Conservation (phyloP, 2,329 filamentous ascomycete species). For the Chaetomium sp. region DNA sequence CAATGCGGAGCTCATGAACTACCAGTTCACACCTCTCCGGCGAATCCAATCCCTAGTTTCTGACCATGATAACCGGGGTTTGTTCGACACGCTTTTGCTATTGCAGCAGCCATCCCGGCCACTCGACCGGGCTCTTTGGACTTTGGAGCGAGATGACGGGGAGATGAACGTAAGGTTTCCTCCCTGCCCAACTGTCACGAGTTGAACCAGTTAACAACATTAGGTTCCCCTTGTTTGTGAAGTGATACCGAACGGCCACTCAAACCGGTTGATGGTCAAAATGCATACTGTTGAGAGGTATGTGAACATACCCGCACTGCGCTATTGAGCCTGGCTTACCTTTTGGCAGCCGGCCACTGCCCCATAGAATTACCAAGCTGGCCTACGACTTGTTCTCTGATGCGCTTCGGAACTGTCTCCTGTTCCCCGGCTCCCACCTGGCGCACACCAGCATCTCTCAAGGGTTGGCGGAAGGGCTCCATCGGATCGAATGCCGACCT, state of each 20-base stretch:
- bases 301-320: constrained; percentile 29
- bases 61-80: constrained; percentile 46
- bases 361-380: constrained; percentile 30
- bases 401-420: constrained; percentile 36
- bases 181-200: no score
- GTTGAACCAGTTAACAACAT: neutral
- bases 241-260: constrained; percentile 57
- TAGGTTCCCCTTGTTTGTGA: constrained; percentile 77
- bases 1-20: constrained; percentile 63
- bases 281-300: constrained; percentile 65
- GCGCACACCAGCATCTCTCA: constrained; percentile 29
- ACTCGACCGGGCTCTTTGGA: constrained; percentile 60
- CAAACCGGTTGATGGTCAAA: constrained; percentile 58
- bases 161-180: constrained; percentile 65
- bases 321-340: neutral
- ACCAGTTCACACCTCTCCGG: constrained; percentile 76
- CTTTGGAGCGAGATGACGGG: constrained; percentile 57
- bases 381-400: constrained; percentile 38
- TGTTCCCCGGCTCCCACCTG: constrained; percentile 38
- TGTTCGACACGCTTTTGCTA: constrained; percentile 82
- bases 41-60: constrained; percentile 61
- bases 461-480: constrained; percentile 25
- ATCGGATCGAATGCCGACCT: neutral
- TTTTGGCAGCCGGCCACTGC: constrained; percentile 34
- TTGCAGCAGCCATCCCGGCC: constrained; percentile 67